A percentile compares a stretch with the other conserved stretches of the same genome.
These are phyloP conservation scores for Trametes punicea DNA, from an alignment of 768 basidiomycete species.

Conservation along the genomic window DNA sequence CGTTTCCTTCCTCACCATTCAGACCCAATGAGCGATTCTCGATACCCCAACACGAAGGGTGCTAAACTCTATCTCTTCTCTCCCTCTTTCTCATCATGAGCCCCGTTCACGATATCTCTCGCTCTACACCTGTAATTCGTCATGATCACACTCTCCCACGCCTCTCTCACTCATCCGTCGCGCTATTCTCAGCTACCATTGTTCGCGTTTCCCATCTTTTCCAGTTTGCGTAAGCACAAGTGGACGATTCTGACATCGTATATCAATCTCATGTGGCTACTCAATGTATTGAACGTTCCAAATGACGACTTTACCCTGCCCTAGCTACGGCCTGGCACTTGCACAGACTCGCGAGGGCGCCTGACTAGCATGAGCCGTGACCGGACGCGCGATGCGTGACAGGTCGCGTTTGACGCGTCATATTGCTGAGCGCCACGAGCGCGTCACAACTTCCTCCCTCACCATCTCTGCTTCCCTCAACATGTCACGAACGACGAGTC, in stretches of 20 bases:
- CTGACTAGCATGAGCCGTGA: too few species aligned
- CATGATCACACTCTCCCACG: not conserved
- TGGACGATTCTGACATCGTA: conserved; percentile 3
- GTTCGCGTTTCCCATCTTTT: not conserved
- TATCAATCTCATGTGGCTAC: conserved; percentile 1
- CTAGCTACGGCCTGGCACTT: too few species aligned
- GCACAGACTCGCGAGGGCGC: too few species aligned
- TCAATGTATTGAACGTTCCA: not conserved
- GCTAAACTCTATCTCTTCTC: too few species aligned
- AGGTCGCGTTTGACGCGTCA: not conserved
- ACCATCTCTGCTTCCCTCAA: not conserved
- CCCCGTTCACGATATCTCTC: not conserved
- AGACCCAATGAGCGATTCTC: not conserved
- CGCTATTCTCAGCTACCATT: not conserved
- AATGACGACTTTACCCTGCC: not conserved
- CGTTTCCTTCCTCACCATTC: conserved; percentile 8
- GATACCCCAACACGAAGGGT: too few species aligned
- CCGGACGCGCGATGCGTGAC: not conserved
- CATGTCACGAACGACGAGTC: not conserved
- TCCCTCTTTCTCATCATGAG: not conserved
- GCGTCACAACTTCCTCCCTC: not conserved
- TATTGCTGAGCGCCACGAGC: not conserved
- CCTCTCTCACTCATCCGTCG: not conserved
- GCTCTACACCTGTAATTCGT: not conserved
- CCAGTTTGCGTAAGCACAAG: not conserved